Conservation (phyloP, 345 rosid genomes). For the Arabidopsis thaliana region TAIR10.1 NC_003076.8:8950501-8951000, state of each 20-base stretch:
- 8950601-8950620: slow-evolving; percentile 58
- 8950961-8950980: slow-evolving; percentile 1
- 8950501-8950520: background rate
- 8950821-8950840: slow-evolving; percentile 61
- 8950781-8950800: slow-evolving; percentile 60
- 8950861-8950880: too few relatives aligned
- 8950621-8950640: background rate
- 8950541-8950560: slow-evolving; percentile 85
- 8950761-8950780: slow-evolving; percentile 81
- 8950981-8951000: background rate
- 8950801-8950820: slow-evolving; percentile 54
- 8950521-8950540: slow-evolving; percentile 90
- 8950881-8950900: too few relatives aligned
- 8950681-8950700: background rate
- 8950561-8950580: slow-evolving; percentile 83
- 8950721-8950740: slow-evolving; percentile 76
- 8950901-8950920: background rate
- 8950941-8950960: slow-evolving; percentile 17
- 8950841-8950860: slow-evolving; percentile 47
- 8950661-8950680: background rate
- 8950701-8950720: slow-evolving; percentile 46
- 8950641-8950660: background rate
- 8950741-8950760: slow-evolving; percentile 75
- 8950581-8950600: slow-evolving; percentile 73
- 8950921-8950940: slow-evolving; percentile 13